These are phyloP conservation scores for Suhomyces sp. DNA, from an alignment of 805 yeast genomes.

Conservation along the genomic window DNA sequence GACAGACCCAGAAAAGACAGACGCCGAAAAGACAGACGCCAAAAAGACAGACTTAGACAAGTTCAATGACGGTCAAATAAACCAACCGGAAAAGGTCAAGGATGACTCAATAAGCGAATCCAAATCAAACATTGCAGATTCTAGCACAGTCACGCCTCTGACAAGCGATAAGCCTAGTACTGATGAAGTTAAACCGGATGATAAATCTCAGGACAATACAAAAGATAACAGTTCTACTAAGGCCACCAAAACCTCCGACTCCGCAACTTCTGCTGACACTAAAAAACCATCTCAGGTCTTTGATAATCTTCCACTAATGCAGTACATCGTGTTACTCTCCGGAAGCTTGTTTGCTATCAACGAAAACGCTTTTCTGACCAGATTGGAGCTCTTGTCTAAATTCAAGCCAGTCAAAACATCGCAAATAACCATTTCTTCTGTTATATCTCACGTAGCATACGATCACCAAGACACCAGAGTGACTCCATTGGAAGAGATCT, in stretches of 20 bases:
- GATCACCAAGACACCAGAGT: constrained; percentile 34
- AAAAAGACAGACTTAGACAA: background rate
- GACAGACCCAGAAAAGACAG: background rate
- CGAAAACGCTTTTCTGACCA: constrained; percentile 28
- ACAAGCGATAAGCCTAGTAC: background rate
- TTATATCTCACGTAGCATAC: constrained; percentile 42
- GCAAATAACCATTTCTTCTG: constrained; percentile 26
- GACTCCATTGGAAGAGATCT: constrained; percentile 30
- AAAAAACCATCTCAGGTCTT: background rate
- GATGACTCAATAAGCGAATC: background rate
- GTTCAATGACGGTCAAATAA: background rate
- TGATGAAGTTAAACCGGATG: background rate
- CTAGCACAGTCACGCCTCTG: background rate
- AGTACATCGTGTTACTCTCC: constrained; percentile 31
- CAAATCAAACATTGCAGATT: background rate
- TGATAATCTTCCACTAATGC: constrained; percentile 28
- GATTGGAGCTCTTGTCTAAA: constrained; percentile 26
- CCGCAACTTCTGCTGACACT: constrained; percentile 22
- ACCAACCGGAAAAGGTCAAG: background rate
- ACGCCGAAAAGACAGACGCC: background rate
- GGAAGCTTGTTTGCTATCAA: constrained; percentile 37
- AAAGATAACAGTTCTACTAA: background rate
- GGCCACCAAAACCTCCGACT: constrained; percentile 7
- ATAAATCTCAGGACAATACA: background rate
- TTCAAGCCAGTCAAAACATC: constrained; percentile 25